phyloP scores from a whole-genome alignment of 1,284 basidiomycete genomes.

The Cerioporus squamosus region DNA sequence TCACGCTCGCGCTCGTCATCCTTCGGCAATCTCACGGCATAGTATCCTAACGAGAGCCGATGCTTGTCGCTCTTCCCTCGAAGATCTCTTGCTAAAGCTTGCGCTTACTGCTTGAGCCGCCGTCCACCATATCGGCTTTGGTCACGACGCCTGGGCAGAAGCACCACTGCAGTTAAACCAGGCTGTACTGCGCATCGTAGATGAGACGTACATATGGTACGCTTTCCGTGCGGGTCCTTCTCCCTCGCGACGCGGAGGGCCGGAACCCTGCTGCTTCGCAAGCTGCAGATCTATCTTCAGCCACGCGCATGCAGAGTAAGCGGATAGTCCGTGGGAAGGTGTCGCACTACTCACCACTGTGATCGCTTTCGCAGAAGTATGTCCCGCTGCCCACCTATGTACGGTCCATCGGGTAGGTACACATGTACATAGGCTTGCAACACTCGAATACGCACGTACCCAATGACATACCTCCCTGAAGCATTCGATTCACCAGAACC shows the following conservation, averaged over 20 bases:
- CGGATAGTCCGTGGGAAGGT: background rate
- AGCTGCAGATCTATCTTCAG: conserved; percentile 54
- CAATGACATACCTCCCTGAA: no score
- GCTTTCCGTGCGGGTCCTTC: conserved; percentile 51
- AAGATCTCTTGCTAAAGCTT: conserved; percentile 52
- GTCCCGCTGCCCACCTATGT: conserved; percentile 53
- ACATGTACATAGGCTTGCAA: no score
- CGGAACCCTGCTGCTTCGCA: conserved; percentile 53
- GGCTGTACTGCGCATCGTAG: no score
- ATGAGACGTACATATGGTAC: conserved; percentile 55
- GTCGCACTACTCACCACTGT: conserved; percentile 44
- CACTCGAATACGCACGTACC: no score
- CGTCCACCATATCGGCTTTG: conserved; percentile 56
- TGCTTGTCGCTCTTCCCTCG: conserved; percentile 42
- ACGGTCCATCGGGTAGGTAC: no score
- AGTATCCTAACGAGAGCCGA: conserved; percentile 58
- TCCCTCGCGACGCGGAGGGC: conserved; percentile 53
- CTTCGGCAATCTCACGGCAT: conserved; percentile 62
- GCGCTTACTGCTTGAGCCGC: conserved; percentile 44
- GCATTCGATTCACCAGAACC: no score
- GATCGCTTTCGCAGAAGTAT: conserved; percentile 49
- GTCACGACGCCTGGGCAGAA: conserved; percentile 56
- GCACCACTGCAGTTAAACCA: background rate
- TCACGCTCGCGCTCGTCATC: conserved; percentile 50
- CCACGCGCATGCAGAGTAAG: background rate